Percentiles rank a stretch among this genome's conserved stretches.
Evolutionary conservation across 306 rosid genomes (phyloP).

Genomic region (Rosa multiflora): DNA sequence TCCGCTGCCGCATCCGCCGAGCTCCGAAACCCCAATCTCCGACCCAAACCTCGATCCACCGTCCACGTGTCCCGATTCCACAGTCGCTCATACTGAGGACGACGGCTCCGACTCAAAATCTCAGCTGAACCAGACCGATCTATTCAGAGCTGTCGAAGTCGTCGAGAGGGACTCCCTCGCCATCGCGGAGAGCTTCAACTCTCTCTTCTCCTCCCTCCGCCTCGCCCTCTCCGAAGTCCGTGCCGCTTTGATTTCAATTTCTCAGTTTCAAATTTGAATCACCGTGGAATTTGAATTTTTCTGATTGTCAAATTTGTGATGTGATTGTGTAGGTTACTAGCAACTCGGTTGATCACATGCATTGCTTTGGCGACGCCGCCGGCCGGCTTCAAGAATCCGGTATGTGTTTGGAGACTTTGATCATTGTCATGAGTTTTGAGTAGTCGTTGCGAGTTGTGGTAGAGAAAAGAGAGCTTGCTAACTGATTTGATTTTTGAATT

Average conservation of each 20-base stretch:
- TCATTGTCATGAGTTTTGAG: not conserved
- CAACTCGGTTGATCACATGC: conserved; percentile 76
- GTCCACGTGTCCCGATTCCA: conserved; percentile 8
- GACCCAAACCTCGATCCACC: conserved; percentile 20
- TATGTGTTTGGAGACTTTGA: conserved; percentile 13
- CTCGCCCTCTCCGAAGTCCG: conserved; percentile 63
- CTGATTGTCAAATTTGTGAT: not conserved
- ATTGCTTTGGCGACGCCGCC: conserved; percentile 75
- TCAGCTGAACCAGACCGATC: conserved; percentile 38
- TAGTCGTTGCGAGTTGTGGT: not conserved
- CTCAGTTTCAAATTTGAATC: not conserved
- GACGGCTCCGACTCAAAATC: conserved; percentile 25
- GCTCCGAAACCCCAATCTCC: conserved; percentile 37
- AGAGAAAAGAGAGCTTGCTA: not conserved
- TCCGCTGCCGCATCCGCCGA: conserved; percentile 2
- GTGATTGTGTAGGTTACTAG: conserved; percentile 49
- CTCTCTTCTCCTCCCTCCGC: conserved; percentile 81
- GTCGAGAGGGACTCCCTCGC: conserved; percentile 80
- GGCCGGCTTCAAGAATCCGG: conserved; percentile 96
- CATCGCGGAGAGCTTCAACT: conserved; percentile 67
- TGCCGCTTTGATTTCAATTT: not conserved
- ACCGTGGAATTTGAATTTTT: not conserved
- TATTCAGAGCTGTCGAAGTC: conserved; percentile 63
- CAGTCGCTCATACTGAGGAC: conserved; percentile 16
- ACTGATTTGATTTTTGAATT: conserved; percentile 10